phyloP scores from a whole-genome alignment of 1,139 yeast genomes.

The Diutina ranongensis region DNA sequence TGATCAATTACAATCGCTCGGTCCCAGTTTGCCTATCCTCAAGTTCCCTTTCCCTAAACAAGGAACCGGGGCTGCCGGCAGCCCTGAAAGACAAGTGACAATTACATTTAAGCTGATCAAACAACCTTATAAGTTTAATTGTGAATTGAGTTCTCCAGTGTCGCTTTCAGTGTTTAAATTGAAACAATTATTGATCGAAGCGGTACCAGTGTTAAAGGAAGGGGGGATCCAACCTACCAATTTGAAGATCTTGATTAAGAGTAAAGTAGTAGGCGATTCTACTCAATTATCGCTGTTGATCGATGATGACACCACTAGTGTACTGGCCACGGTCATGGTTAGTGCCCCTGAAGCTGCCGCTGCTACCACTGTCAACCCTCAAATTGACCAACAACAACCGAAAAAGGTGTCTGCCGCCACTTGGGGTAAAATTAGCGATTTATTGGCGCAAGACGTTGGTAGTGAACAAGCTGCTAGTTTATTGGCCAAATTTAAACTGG shows the following conservation, averaged over 20 bases:
- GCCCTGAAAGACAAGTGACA: neutral
- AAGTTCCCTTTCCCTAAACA: conserved; percentile 3
- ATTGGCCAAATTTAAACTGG: neutral
- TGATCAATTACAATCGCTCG: neutral
- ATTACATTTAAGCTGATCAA: neutral
- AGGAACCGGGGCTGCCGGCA: neutral
- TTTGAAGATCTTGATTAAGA: conserved; percentile 3
- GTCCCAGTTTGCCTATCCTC: conserved; percentile 3
- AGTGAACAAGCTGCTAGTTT: neutral
- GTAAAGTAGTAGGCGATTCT: neutral
- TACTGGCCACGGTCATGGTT: conserved; percentile 4
- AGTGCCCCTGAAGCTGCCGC: neutral
- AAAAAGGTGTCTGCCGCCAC: neutral
- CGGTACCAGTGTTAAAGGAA: neutral
- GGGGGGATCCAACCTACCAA: neutral
- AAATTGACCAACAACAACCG: neutral
- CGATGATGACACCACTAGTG: neutral
- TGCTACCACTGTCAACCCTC: neutral
- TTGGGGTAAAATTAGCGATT: neutral
- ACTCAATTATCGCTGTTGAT: conserved; percentile 1
- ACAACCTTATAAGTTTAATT: conserved; percentile 2
- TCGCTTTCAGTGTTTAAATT: neutral
- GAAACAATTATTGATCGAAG: conserved; percentile 1
- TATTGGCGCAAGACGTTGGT: neutral
- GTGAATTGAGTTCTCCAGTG: neutral